Evolutionary conservation across 2,329 filamentous ascomycete species (phyloP).

Genomic region (Emergomyces orientalis): DNA sequence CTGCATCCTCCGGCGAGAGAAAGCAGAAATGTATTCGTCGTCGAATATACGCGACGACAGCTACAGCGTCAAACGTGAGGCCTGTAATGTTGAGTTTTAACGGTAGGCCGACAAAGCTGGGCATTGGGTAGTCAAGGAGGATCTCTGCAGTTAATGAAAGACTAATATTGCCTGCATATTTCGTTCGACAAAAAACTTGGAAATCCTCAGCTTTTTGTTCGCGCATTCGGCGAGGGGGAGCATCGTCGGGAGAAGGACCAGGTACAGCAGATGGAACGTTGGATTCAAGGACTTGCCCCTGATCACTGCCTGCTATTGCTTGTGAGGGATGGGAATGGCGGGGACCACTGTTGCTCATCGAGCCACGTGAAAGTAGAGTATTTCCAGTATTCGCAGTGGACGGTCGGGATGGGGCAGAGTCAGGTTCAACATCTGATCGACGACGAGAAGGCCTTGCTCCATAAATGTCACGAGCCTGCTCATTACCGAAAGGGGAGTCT

Average conservation of each 20-base stretch:
- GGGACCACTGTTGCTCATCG: constrained; percentile 19
- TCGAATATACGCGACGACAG: constrained; percentile 82
- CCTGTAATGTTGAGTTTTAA: constrained; percentile 92
- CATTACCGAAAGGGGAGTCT: constrained; percentile 32
- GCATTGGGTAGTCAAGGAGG: constrained; percentile 94
- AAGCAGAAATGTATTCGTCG: constrained; percentile 91
- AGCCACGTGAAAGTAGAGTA: constrained; percentile 23
- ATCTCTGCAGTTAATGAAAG: constrained; percentile 91
- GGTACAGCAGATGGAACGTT: constrained; percentile 6
- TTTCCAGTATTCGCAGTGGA: constrained; percentile 39
- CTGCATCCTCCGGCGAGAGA: constrained; percentile 79
- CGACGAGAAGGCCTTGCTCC: constrained; percentile 15
- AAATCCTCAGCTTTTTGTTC: constrained; percentile 77
- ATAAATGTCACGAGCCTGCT: constrained; percentile 14
- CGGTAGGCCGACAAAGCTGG: constrained; percentile 91
- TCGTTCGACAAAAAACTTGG: constrained; percentile 84
- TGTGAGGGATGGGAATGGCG: constrained; percentile 20
- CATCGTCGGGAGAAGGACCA: constrained; percentile 1
- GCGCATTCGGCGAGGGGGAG: constrained; percentile 46
- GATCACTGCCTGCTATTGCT: constrained; percentile 12
- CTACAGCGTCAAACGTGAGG: constrained; percentile 87
- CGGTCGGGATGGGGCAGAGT: constrained; percentile 31
- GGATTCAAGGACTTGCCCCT: constrained; percentile 10
- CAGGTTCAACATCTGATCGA: constrained; percentile 27
- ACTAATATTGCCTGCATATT: constrained; percentile 77